These are phyloP conservation scores for Colletotrichum sp. DNA, from an alignment of 2,329 filamentous ascomycete species.

Conservation along the genomic window DNA sequence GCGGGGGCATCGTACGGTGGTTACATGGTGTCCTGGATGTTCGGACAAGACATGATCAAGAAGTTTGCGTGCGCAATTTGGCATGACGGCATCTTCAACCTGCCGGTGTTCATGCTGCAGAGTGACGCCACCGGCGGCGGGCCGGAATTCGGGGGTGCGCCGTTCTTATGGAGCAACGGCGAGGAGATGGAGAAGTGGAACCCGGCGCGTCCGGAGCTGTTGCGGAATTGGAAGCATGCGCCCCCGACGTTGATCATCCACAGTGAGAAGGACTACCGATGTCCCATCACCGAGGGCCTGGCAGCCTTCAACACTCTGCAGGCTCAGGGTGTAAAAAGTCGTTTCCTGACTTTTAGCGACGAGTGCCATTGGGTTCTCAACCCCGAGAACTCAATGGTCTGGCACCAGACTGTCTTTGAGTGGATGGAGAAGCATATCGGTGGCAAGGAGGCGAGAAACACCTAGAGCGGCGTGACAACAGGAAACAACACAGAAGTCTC, in stretches of 20 bases:
- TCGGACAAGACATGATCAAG: constrained; percentile 56
- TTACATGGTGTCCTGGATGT: constrained; percentile 66
- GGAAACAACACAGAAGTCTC: not conserved
- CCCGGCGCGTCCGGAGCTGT: constrained; percentile 47
- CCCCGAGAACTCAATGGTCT: constrained; percentile 71
- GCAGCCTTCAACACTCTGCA: constrained; percentile 77
- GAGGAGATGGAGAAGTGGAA: constrained; percentile 57
- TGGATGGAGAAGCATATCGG: constrained; percentile 65
- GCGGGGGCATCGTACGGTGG: constrained; percentile 62
- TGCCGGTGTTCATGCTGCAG: constrained; percentile 31
- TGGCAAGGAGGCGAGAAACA: not conserved
- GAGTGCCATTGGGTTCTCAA: constrained; percentile 76
- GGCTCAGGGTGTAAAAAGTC: constrained; percentile 68
- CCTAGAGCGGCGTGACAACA: not conserved
- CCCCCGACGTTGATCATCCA: constrained; percentile 77
- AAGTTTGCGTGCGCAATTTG: constrained; percentile 44
- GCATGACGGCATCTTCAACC: constrained; percentile 50
- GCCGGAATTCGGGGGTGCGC: constrained; percentile 44
- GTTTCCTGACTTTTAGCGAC: constrained; percentile 75
- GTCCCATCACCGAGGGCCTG: constrained; percentile 56
- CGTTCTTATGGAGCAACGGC: constrained; percentile 47
- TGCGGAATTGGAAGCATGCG: constrained; percentile 63
- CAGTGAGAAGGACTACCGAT: constrained; percentile 71
- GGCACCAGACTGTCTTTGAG: constrained; percentile 71
- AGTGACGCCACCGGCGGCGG: constrained; percentile 30